Percentiles rank a stretch among this genome's conserved stretches.
Evolutionary conservation across 352 stramenopile genomes (phyloP).

Genomic region (Globisporangium spinosum): DNA sequence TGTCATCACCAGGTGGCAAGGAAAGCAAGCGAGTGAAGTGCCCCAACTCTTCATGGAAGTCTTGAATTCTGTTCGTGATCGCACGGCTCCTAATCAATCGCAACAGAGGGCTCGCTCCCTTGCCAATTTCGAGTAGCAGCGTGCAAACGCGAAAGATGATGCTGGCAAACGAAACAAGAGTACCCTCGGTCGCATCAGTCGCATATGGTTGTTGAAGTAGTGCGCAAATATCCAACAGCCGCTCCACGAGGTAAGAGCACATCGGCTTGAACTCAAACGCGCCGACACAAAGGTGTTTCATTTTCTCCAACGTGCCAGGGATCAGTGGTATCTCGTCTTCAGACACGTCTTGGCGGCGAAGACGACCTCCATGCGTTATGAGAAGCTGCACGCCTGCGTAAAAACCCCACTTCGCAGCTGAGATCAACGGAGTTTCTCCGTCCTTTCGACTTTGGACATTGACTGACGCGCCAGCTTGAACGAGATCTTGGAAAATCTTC

Average conservation of each 20-base stretch:
- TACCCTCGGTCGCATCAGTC: not conserved
- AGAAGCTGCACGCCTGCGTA: not conserved
- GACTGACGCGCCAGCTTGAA: not conserved
- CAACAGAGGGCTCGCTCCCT: not conserved
- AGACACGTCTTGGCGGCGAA: not conserved
- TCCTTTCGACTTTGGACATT: not conserved
- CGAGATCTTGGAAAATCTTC: constrained; percentile 4
- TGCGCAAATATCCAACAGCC: not conserved
- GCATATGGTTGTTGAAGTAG: not conserved
- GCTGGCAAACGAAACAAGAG: not conserved
- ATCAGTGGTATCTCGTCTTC: not conserved
- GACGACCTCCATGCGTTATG: not conserved
- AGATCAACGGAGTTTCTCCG: constrained; percentile 1
- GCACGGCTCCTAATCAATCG: not conserved
- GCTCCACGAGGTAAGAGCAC: not conserved
- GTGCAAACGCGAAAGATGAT: constrained; percentile 1
- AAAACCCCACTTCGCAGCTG: not conserved
- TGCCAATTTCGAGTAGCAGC: not conserved
- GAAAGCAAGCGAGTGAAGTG: not conserved
- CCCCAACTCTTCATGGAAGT: not conserved
- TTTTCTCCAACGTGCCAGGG: not conserved
- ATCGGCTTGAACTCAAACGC: constrained; percentile 2
- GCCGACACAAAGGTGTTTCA: not conserved
- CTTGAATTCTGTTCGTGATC: not conserved
- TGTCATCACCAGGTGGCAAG: not conserved